A percentile compares a stretch with the other conserved stretches of the same genome.
Evolutionary conservation across 2,329 filamentous ascomycete genomes (phyloP).

Genomic region (Colletotrichum magnum): DNA sequence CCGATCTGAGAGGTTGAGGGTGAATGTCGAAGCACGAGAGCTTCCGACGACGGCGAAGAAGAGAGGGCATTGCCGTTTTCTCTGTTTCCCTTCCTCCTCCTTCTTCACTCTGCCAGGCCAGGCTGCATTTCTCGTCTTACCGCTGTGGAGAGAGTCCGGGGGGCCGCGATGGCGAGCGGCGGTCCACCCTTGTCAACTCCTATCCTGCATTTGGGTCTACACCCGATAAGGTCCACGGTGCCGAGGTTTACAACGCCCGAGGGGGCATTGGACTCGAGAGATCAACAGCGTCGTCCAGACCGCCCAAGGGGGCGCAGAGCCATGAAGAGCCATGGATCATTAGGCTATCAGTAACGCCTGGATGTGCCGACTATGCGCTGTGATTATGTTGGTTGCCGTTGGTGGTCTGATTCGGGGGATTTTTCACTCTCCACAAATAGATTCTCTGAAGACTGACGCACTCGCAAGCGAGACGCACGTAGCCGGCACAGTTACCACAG

Average conservation of each 20-base stretch:
- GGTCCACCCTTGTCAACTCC: constrained; percentile 18
- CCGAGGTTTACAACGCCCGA: constrained; percentile 27
- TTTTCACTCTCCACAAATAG: too few relatives aligned
- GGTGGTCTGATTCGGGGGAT: too few relatives aligned
- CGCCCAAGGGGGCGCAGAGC: neutral
- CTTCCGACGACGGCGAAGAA: constrained; percentile 3
- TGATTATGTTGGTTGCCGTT: too few relatives aligned
- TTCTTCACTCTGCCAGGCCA: too few relatives aligned
- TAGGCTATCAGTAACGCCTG: too few relatives aligned
- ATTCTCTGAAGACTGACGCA: too few relatives aligned
- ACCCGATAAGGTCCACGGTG: constrained; percentile 32
- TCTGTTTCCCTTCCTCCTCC: too few relatives aligned
- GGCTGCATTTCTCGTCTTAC: neutral
- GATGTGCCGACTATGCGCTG: too few relatives aligned
- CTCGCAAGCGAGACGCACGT: too few relatives aligned
- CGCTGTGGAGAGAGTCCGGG: constrained; percentile 34
- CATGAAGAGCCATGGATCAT: too few relatives aligned
- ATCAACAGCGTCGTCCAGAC: constrained; percentile 24
- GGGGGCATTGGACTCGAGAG: constrained; percentile 20
- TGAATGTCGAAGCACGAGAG: neutral
- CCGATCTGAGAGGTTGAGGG: neutral
- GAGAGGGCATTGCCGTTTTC: constrained; percentile 24
- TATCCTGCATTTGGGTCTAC: constrained; percentile 26
- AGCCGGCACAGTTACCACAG: too few relatives aligned
- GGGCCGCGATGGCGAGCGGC: constrained; percentile 14